Conservation (phyloP, 2,329 filamentous ascomycete species). For the Cladophialophora immunda region DNA sequence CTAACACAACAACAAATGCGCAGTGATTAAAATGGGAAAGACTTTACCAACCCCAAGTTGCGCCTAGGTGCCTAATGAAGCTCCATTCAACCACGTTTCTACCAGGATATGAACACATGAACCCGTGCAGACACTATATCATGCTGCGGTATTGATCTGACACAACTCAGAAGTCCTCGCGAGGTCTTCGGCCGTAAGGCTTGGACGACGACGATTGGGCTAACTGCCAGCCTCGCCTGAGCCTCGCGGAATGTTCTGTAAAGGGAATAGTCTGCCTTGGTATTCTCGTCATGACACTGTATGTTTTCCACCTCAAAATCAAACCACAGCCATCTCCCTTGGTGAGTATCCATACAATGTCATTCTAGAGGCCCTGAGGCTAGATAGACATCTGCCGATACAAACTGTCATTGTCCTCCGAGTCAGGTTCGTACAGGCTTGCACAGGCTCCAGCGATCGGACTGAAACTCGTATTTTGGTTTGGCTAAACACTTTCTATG, state of each 20-base stretch:
- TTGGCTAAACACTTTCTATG: background rate
- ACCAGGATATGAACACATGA: too few species aligned
- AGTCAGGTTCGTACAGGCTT: background rate
- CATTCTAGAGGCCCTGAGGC: background rate
- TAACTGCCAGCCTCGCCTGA: background rate
- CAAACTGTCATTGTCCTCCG: background rate
- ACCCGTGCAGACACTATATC: too few species aligned
- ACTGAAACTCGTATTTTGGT: background rate
- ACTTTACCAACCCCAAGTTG: too few species aligned
- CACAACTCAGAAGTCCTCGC: background rate
- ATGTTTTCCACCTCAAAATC: background rate
- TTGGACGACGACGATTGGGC: background rate
- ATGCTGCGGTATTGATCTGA: background rate
- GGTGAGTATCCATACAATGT: too few species aligned
- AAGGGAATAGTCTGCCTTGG: background rate
- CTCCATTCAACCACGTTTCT: too few species aligned
- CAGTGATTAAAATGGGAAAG: too few species aligned
- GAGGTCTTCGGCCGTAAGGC: conserved; percentile 24
- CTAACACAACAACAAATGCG: too few species aligned
- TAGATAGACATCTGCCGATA: background rate
- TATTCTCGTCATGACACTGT: background rate
- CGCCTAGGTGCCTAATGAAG: background rate
- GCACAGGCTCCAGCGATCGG: background rate
- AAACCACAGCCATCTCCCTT: background rate
- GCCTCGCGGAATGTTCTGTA: background rate